Evolutionary conservation across 805 yeast genomes (phyloP).

Genomic region (Ogataea henricii): DNA sequence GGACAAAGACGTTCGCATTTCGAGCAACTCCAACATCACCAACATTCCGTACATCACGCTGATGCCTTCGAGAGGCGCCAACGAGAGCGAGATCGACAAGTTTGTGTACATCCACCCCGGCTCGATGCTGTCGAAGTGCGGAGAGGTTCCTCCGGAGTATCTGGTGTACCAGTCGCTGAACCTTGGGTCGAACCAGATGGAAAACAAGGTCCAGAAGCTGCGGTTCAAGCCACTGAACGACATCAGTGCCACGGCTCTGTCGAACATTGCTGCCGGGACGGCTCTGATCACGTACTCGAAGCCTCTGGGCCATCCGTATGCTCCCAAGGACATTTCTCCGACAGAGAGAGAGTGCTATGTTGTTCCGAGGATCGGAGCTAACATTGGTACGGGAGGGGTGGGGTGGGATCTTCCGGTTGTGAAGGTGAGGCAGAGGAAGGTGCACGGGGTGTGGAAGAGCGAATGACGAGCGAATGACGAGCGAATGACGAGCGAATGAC

Average conservation of each 20-base stretch:
- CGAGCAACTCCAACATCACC: slow-evolving; percentile 58
- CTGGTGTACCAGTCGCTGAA: slow-evolving; percentile 73
- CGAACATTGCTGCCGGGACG: slow-evolving; percentile 74
- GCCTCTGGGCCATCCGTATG: slow-evolving; percentile 89
- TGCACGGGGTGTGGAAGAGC: slow-evolving; percentile 67
- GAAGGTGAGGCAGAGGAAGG: slow-evolving; percentile 71
- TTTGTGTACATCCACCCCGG: slow-evolving; percentile 79
- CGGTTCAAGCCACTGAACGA: slow-evolving; percentile 80
- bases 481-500: not conserved
- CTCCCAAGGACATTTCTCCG: slow-evolving; percentile 66
- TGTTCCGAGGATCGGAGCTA: slow-evolving; percentile 86
- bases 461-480: slow-evolving; percentile 8
- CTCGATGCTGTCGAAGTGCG: slow-evolving; percentile 61
- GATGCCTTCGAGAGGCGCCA: slow-evolving; percentile 39
- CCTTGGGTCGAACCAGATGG: slow-evolving; percentile 47
- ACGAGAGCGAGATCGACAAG: slow-evolving; percentile 47
- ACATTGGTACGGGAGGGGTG: slow-evolving; percentile 76
- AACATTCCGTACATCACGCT: slow-evolving; percentile 68
- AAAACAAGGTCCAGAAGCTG: slow-evolving; percentile 44
- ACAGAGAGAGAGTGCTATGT: slow-evolving; percentile 85
- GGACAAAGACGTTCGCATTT: slow-evolving; percentile 59
- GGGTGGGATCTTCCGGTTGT: slow-evolving; percentile 92
- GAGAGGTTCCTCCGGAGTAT: slow-evolving; percentile 77
- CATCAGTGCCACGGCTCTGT: slow-evolving; percentile 69
- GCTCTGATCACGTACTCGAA: slow-evolving; percentile 81